Conservation (phyloP, 768 basidiomycete species). For the Astraeus odoratus region DNA sequence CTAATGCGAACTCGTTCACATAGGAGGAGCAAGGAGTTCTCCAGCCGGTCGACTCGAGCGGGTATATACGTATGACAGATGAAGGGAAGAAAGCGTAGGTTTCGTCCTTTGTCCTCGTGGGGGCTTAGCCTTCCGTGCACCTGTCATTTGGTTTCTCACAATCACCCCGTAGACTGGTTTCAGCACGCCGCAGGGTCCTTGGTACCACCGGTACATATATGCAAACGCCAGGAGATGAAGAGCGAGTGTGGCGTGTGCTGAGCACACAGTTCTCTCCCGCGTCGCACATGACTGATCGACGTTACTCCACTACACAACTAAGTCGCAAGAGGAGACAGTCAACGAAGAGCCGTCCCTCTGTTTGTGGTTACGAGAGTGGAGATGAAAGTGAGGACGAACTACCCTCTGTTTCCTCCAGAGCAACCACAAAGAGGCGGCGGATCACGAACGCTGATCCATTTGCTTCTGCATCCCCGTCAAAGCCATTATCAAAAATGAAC, state of each 20-base stretch:
- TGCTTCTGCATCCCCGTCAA: slow-evolving; percentile 11
- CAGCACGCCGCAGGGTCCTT: slow-evolving; percentile 28
- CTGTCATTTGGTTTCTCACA: not conserved
- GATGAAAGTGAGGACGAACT: slow-evolving; percentile 6
- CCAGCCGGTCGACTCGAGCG: slow-evolving; percentile 27
- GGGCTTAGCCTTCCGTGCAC: not conserved
- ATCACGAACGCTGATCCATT: slow-evolving; percentile 1
- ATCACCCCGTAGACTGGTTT: slow-evolving; percentile 21
- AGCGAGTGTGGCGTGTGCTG: slow-evolving; percentile 34
- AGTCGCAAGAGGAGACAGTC: slow-evolving; percentile 3
- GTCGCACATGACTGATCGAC: slow-evolving; percentile 10
- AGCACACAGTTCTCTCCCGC: slow-evolving; percentile 18
- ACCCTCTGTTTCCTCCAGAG: slow-evolving; percentile 5
- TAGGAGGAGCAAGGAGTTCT: slow-evolving; percentile 42
- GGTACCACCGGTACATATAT: slow-evolving; percentile 17
- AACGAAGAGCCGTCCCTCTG: not conserved
- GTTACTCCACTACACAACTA: not conserved
- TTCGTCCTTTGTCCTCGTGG: not conserved
- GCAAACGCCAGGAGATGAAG: slow-evolving; percentile 27
- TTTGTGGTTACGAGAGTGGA: not conserved
- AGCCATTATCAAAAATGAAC: slow-evolving; percentile 29
- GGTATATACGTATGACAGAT: slow-evolving; percentile 35
- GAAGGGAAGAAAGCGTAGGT: slow-evolving; percentile 42
- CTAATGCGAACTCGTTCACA: not conserved
- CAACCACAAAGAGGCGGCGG: slow-evolving; percentile 8